Evolutionary conservation across 805 yeast species (phyloP).

Genomic region (Metschnikowia bowlesiae): DNA sequence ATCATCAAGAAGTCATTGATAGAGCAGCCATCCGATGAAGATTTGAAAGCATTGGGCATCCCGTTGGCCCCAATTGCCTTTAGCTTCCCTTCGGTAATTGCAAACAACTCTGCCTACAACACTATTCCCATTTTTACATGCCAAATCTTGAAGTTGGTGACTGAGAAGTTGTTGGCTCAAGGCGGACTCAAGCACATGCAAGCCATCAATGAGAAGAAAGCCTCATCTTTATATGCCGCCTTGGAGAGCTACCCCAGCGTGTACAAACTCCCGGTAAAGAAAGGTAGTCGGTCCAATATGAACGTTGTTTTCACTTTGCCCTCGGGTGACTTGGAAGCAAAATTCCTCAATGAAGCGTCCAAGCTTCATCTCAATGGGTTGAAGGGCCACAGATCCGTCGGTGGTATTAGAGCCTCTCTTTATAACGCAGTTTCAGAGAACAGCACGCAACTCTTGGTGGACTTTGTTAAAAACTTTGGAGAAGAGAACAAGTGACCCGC

Average conservation of each 20-base stretch:
- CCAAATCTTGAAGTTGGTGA: conserved; percentile 77
- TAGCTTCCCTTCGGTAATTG: conserved; percentile 80
- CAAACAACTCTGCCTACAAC: conserved; percentile 90
- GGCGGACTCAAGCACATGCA: conserved; percentile 76
- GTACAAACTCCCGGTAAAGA: conserved; percentile 63
- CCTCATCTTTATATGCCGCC: conserved; percentile 56
- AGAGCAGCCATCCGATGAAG: conserved; percentile 60
- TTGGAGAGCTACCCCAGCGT: conserved; percentile 64
- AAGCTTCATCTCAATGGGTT: conserved; percentile 63
- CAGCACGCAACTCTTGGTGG: conserved; percentile 53
- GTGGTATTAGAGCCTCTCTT: conserved; percentile 91
- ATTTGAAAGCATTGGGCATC: conserved; percentile 53
- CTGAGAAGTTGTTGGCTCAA: conserved; percentile 51
- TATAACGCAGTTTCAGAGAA: conserved; percentile 78
- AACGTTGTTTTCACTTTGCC: conserved; percentile 84
- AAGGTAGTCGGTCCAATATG: conserved; percentile 73
- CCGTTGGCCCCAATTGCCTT: conserved; percentile 87
- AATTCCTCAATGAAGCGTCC: conserved; percentile 67
- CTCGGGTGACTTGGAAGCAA: conserved; percentile 57
- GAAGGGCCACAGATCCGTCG: conserved; percentile 95
- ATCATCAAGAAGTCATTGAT: conserved; percentile 80
- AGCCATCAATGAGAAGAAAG: conserved; percentile 54
- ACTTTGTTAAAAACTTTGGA: conserved; percentile 60
- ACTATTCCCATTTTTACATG: conserved; percentile 93
- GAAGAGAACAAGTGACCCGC: conserved; percentile 17